Base-by-base conservation (phyloP, 2,329 filamentous ascomycete species). In the Aureobasidium zeae region DNA sequence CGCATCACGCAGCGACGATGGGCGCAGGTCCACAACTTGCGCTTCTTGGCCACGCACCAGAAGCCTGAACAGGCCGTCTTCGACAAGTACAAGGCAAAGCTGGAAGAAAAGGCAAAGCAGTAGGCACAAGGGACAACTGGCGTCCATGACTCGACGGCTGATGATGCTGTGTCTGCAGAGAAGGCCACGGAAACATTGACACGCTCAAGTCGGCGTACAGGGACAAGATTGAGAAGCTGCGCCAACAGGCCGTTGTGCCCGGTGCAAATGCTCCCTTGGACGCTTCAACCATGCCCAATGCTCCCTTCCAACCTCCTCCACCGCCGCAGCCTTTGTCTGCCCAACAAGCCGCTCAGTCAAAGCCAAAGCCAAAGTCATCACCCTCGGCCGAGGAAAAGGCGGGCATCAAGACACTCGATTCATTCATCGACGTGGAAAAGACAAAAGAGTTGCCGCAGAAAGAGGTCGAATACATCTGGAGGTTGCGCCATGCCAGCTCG, bases 1-100 rank as follows among this genome's bases (percentile, higher is more conserved):
- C 42, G 45, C 22, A 28, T 38, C 45, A 54, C 55, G 43, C 89
- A 95, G 63, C 77, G 81, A 45, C 79, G 88, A 60, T 93, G 86
- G 83, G 89, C 89, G 2, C 86, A 86, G 56, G 87, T 95, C 21
- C 86, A 93, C 63, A 86, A 95, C 63, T 80, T 94, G 35, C 86
- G 88, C 51, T 94, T 89, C 70, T 75, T 94, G 33, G 83, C 83
- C 49, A 91, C 86, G 12, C 84, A 87, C 49, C 76, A 77, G 46
- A 69, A 77, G 46, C 72, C 80, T 34, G 73, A 76, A 46, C 72
- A 74, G 54, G 51, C 50, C 28, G 70, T 95, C 28, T 61, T 85
- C 51, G 86, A 94, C 51, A 93, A 85, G 64, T 98, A 98, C 69
- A 77, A 77, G 54, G 75, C 81, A 46, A 94, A 94, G 69, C 80